These are phyloP conservation scores for Blastomyces silverae DNA, from an alignment of 2,329 filamentous ascomycete species.

Conservation along the genomic window DNA sequence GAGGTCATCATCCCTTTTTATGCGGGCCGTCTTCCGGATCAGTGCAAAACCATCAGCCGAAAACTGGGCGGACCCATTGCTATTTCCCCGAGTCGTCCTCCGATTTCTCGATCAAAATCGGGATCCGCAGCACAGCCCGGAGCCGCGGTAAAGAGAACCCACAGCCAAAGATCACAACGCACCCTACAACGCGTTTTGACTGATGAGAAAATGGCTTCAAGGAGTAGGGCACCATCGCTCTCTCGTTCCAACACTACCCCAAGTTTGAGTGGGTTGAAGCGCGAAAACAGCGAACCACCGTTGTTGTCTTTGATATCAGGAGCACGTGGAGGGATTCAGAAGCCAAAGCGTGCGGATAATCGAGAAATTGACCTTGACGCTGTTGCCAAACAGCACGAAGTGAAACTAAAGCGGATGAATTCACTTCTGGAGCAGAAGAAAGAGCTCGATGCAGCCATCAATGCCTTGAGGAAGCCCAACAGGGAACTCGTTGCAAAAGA, in stretches of 20 bases:
- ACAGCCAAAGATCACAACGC: constrained; percentile 28
- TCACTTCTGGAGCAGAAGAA: constrained; percentile 43
- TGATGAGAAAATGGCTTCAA: constrained; percentile 34
- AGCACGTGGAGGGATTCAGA: constrained; percentile 41
- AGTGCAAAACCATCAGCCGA: constrained; percentile 42
- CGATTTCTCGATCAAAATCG: constrained; percentile 30
- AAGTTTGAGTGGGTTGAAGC: constrained; percentile 34
- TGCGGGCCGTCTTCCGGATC: constrained; percentile 42
- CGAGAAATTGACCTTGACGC: constrained; percentile 46
- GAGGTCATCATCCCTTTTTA: constrained; percentile 48
- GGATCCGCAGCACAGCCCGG: constrained; percentile 30
- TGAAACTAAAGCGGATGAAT: constrained; percentile 43
- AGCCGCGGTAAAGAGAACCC: constrained; percentile 27
- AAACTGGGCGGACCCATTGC: constrained; percentile 43
- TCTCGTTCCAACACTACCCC: constrained; percentile 41
- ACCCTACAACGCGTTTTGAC: constrained; percentile 44
- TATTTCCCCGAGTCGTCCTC: constrained; percentile 33
- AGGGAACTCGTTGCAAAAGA: constrained; percentile 42
- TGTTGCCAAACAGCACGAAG: constrained; percentile 40
- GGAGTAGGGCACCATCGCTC: constrained; percentile 33
- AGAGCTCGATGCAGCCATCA: constrained; percentile 45
- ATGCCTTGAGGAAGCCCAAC: constrained; percentile 44
- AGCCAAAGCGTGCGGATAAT: constrained; percentile 41
- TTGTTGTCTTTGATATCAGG: constrained; percentile 33
- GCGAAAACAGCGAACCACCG: constrained; percentile 39